These are phyloP conservation scores for Canariomyces notabilis DNA, from an alignment of 2,329 filamentous ascomycete species.

Conservation along the genomic window DNA sequence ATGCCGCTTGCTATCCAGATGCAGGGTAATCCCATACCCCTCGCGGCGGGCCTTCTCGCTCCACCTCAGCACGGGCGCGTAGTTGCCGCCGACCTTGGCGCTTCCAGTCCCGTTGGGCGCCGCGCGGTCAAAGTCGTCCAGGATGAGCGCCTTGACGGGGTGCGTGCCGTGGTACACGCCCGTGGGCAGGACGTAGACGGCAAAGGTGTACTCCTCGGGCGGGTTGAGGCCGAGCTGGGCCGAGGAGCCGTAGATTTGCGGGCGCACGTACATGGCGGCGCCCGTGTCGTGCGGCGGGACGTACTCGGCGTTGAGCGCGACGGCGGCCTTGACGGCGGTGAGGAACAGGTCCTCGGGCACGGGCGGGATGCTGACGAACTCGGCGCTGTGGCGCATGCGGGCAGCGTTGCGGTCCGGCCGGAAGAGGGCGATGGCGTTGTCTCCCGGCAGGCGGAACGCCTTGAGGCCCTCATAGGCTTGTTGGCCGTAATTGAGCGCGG, in stretches of 20 bases:
- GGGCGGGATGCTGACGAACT: conserved; percentile 75
- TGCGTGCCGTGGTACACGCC: conserved; percentile 90
- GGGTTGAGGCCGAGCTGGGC: conserved; percentile 83
- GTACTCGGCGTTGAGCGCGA: conserved; percentile 81
- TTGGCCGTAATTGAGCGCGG: conserved; percentile 92
- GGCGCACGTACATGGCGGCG: conserved; percentile 88
- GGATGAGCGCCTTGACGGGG: conserved; percentile 79
- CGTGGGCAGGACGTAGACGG: conserved; percentile 84
- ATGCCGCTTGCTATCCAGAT: conserved; percentile 79
- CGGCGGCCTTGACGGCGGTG: conserved; percentile 70
- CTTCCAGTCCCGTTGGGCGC: conserved; percentile 87
- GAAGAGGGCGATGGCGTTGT: conserved; percentile 74
- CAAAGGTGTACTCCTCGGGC: conserved; percentile 88
- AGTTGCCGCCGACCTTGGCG: conserved; percentile 95
- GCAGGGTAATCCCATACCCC: conserved; percentile 90
- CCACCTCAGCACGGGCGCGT: conserved; percentile 84
- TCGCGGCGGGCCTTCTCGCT: conserved; percentile 73
- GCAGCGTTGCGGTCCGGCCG: conserved; percentile 77
- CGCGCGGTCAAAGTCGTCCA: conserved; percentile 89
- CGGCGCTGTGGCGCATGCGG: conserved; percentile 79
- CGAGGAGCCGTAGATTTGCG: conserved; percentile 79
- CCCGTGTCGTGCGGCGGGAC: conserved; percentile 87
- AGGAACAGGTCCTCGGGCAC: conserved; percentile 75
- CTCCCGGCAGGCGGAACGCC: conserved; percentile 75
- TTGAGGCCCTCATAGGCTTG: conserved; percentile 99